phyloP scores from a whole-genome alignment of 176 grass and related monocot genomes.

The Rhynchospora tenuis region DNA sequence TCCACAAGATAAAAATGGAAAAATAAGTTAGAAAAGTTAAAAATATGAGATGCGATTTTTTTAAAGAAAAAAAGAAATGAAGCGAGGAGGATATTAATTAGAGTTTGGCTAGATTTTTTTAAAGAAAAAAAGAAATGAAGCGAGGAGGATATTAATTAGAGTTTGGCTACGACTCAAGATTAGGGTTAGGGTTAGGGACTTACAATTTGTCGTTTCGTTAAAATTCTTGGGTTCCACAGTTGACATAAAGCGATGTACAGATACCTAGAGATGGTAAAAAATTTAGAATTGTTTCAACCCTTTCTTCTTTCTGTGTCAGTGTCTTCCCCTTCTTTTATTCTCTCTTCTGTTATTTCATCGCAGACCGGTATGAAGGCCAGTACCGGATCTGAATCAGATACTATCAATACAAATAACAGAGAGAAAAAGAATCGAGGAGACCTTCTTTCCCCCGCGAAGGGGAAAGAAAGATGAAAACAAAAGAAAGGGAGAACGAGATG shows the following conservation, averaged over 20 bases:
- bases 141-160: neutral
- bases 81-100: neutral
- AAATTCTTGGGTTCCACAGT: neutral
- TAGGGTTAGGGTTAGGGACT: conserved; percentile 4
- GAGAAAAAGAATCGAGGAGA: neutral
- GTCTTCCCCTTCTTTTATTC: neutral
- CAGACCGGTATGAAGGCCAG: neutral
- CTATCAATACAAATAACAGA: neutral
- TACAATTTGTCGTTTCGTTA: conserved; percentile 4
- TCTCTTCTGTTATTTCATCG: conserved; percentile 9
- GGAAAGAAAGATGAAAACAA: conserved; percentile 12
- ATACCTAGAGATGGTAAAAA: neutral
- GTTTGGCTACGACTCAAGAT: neutral
- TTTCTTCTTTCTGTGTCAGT: neutral
- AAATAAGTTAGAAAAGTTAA: neutral
- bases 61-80: neutral
- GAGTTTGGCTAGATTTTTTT: neutral
- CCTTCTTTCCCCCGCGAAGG: neutral
- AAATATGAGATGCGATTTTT: neutral
- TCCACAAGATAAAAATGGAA: neutral
- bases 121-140: conserved; percentile 5
- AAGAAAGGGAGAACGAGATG: neutral
- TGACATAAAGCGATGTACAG: neutral
- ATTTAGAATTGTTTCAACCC: neutral
- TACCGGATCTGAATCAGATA: conserved; percentile 14